Conservation (phyloP, 306 rosid genomes). For the Glycyrrhiza uralensis region DNA sequence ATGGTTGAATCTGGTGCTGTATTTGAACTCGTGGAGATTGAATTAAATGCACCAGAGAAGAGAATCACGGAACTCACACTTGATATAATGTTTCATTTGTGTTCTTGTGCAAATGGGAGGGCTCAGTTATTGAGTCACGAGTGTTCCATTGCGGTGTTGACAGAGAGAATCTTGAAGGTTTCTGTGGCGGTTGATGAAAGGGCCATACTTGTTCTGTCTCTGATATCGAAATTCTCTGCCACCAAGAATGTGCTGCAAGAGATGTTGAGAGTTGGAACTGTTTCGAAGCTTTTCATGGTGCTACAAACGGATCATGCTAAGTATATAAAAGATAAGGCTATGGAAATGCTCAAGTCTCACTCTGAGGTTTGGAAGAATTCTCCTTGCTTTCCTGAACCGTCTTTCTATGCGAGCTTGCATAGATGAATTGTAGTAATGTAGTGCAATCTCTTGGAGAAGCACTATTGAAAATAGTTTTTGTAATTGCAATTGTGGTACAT, state of each 20-base stretch:
- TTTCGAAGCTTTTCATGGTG: conserved; percentile 52
- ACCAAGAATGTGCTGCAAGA: conserved; percentile 49
- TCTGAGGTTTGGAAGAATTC: conserved; percentile 55
- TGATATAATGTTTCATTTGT: conserved; percentile 43
- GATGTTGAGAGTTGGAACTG: conserved; percentile 59
- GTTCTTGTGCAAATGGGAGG: conserved; percentile 64
- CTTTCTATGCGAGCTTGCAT: conserved; percentile 1
- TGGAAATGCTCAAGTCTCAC: conserved; percentile 45
- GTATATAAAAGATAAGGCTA: conserved; percentile 48
- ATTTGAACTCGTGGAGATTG: conserved; percentile 51
- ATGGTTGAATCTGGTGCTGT: conserved; percentile 46
- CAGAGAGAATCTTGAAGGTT: conserved; percentile 45
- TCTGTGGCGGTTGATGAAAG: conserved; percentile 48
- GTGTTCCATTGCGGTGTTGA: conserved; percentile 45
- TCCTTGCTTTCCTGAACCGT: conserved; percentile 37
- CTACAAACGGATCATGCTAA: conserved; percentile 45
- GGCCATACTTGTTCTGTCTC: conserved; percentile 45
- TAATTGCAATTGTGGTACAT: neutral
- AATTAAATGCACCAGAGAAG: conserved; percentile 32
- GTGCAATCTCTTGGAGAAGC: neutral
- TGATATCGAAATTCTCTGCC: conserved; percentile 44
- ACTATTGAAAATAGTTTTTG: neutral
- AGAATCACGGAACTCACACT: conserved; percentile 45
- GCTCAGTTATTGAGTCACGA: conserved; percentile 52
- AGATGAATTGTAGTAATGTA: neutral